Percentiles rank a stretch among this genome's conserved stretches.
Evolutionary conservation across 2,329 filamentous ascomycete species (phyloP).

Genomic region (Fusarium illudens): DNA sequence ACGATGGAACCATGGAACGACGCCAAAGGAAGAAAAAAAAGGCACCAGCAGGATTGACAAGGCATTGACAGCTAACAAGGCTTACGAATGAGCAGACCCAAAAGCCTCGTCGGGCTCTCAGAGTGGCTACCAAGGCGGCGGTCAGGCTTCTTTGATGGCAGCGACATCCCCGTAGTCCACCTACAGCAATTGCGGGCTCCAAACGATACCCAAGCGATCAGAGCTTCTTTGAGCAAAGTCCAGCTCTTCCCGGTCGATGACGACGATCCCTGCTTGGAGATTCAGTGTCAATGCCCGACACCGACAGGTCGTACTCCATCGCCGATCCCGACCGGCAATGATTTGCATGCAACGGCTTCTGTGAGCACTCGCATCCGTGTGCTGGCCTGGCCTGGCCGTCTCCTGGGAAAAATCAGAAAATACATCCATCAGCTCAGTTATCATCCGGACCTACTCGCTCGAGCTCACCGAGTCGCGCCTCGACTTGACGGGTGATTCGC

Average conservation of each 20-base stretch:
- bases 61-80: slow-evolving; percentile 16
- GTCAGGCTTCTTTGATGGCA: slow-evolving; percentile 24
- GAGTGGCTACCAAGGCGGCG: slow-evolving; percentile 17
- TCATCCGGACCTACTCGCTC: slow-evolving; percentile 5
- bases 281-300: slow-evolving; percentile 39
- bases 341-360: slow-evolving; percentile 17
- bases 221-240: background rate
- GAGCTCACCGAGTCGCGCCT: slow-evolving; percentile 14
- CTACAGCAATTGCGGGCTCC: background rate
- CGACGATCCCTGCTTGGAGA: slow-evolving; percentile 19
- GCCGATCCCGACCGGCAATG: slow-evolving; percentile 24
- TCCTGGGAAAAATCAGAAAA: too few species aligned
- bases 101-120: slow-evolving; percentile 31
- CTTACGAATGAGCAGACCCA: slow-evolving; percentile 17
- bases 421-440: background rate
- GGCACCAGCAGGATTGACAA: slow-evolving; percentile 12
- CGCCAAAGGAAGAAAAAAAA: background rate
- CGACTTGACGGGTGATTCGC: slow-evolving; percentile 21
- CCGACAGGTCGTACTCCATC: slow-evolving; percentile 11
- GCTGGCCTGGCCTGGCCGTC: too few species aligned
- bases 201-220: slow-evolving; percentile 2
- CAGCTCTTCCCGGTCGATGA: slow-evolving; percentile 18
- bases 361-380: slow-evolving; percentile 11
- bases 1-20: slow-evolving; percentile 23
- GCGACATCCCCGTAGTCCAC: slow-evolving; percentile 22